Evolutionary conservation across 441 rosid genomes (phyloP), one percentile per base, ranked within the genome.

Genomic region (Breynia disticha): DNA sequence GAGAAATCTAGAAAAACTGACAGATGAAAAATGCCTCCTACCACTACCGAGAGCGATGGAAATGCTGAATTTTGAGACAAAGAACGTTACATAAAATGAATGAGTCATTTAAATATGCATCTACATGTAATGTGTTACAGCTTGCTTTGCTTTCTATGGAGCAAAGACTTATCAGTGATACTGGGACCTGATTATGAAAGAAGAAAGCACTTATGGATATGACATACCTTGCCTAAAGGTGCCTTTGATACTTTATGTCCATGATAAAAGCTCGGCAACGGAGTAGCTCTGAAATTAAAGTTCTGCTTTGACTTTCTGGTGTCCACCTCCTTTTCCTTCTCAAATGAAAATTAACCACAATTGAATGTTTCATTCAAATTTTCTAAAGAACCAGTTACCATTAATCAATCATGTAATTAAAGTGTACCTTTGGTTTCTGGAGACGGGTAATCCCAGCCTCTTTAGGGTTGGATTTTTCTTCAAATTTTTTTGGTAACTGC

Each of bases 351-450:
- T 22, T 39, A 17, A 24, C 3, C 1, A 43, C 20, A 51, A 41
- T 7, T 9, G 13, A 13, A 20, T 18, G 21, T 5, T 16, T 16
- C 17, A 42, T 48, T 28, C 35, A 28, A 28, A 28, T 28, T 28
- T 4, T 11, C 13, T 41, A 41, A 11, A 3, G 44, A 15, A 1
- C 18, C 8, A 2, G 16, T 11, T 22, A 16, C 38, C 15, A 16
- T 10, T 6, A 5, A 51, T 22, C 37, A 24, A 51, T 14, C 5
- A n/a, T 0, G n/a, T 5, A 32, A 19, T 22, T n/a, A 20, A 11
- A 39, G 46, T 7, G 5, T 56, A 88, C 98, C 95, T 81, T 81
- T 19, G 82, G 55, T 73, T 74, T 64, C 55, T 51, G 77, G 55
- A 75, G 62, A 47, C 51, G 57, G 19, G 60, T 64, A 59, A 69